phyloP scores from a whole-genome alignment of 1,139 yeast species.

The Yamadazyma epiphylla region DNA sequence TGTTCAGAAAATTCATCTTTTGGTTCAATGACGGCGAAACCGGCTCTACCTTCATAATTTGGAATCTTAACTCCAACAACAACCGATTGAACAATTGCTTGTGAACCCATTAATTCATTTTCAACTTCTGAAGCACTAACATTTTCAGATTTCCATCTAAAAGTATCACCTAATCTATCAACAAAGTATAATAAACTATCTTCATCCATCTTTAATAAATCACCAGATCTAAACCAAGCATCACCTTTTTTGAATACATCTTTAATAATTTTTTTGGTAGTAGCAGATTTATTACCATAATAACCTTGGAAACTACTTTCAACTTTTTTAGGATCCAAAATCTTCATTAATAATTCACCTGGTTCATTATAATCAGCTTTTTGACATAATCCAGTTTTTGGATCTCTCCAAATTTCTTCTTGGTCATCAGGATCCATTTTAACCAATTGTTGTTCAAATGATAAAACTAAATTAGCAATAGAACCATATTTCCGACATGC shows the following conservation, averaged over 20 bases:
- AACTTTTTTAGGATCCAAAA: slow-evolving; percentile 58
- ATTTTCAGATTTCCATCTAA: slow-evolving; percentile 96
- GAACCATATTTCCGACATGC: slow-evolving; percentile 86
- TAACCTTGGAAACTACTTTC: slow-evolving; percentile 88
- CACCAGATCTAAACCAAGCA: slow-evolving; percentile 90
- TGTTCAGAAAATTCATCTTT: slow-evolving; percentile 25
- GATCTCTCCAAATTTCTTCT: slow-evolving; percentile 65
- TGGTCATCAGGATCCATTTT: slow-evolving; percentile 84
- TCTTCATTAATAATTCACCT: slow-evolving; percentile 82
- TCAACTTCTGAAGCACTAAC: slow-evolving; percentile 94
- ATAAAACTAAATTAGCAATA: slow-evolving; percentile 50
- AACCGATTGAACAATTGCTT: slow-evolving; percentile 60
- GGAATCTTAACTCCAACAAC: slow-evolving; percentile 90
- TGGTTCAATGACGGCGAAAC: slow-evolving; percentile 74
- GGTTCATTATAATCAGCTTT: slow-evolving; percentile 53
- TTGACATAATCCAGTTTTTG: slow-evolving; percentile 57
- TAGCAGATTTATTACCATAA: slow-evolving; percentile 74
- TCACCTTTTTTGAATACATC: slow-evolving; percentile 84
- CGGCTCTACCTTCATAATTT: slow-evolving; percentile 92
- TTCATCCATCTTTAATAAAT: slow-evolving; percentile 65
- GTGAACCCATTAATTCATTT: slow-evolving; percentile 58
- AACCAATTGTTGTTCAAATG: slow-evolving; percentile 59
- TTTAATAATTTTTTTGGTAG: slow-evolving; percentile 66
- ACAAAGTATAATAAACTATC: slow-evolving; percentile 78
- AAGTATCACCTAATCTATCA: slow-evolving; percentile 93